Conservation (phyloP, 805 yeast species). For the Saccharomycopsis sp. region DNA sequence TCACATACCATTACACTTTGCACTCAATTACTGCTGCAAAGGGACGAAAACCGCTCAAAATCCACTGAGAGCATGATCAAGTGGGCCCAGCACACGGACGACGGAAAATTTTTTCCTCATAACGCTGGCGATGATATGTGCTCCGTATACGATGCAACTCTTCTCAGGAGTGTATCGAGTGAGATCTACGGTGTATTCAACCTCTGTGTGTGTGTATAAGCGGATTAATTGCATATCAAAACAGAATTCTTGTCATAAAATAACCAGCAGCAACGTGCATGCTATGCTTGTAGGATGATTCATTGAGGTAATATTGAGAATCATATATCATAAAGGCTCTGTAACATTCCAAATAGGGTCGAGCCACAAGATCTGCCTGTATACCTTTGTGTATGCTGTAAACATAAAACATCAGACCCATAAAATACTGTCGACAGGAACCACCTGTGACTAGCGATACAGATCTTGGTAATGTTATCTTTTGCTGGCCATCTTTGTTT, state of each 20-base stretch:
- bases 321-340: background rate
- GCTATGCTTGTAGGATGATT: background rate
- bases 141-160: background rate
- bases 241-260: background rate
- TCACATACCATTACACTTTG: background rate
- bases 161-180: background rate
- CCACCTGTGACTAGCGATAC: background rate
- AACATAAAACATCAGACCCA: background rate
- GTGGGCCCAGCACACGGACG: background rate
- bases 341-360: background rate
- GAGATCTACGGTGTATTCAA: background rate
- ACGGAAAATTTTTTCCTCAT: background rate
- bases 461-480: background rate
- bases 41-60: background rate
- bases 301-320: background rate
- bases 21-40: background rate
- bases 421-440: background rate
- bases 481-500: background rate
- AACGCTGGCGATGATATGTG: background rate
- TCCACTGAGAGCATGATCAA: background rate
- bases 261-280: background rate
- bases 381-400: background rate
- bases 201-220: background rate
- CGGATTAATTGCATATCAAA: background rate
- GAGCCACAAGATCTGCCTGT: background rate